Evolutionary conservation across 495 filamentous ascomycete genomes (phyloP), one percentile per base, ranked within the genome.

Genomic region (Melanomma pulvis-pyrius): DNA sequence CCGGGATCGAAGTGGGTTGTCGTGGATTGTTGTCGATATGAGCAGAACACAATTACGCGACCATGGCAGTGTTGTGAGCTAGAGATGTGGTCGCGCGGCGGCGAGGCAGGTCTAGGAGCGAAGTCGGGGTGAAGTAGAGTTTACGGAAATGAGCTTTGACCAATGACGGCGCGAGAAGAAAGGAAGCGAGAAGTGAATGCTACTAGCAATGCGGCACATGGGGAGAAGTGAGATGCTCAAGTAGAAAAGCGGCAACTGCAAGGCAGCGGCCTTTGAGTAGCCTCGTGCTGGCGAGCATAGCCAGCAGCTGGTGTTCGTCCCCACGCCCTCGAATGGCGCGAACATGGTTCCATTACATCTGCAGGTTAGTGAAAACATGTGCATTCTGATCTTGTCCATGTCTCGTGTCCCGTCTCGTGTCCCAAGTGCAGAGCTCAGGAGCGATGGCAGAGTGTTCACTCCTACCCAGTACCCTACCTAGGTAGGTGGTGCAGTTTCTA

Each of bases 1-100:
- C 48, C 15, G 48, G 19, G 48, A 4, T 9, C 7, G 30, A 5
- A 25, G 24, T 25, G 17, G 25, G 21, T 13, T 29, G 53, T 34
- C 19, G 30, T 17, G 29, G 34, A 22, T 57, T 41, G 53, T 11
- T 39, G 30, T 57, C 53, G 53, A 57, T 41, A 24, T 57, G 53
- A 12, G 22, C 30, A 30, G 53, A 21, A 39, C 53, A 57, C 24
- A 21, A 17, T 41, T 34, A 22, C 12, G 24, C 26, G 51, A 6
- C 25, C 48, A 25, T 50, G 19, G 48, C 7, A 50, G 21, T 3
- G 19, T 50, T 50, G 19, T 4, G 7, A 19, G 17, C 9, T 44
- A 44, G 39, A n/a, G 39, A 44, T 44, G n/a, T n/a, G 39, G 17
- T 12, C 12, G 30, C 30, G 30, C 30, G n/a, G n/a, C n/a, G n/a